These are phyloP conservation scores for Globisporangium takayamanum DNA, from an alignment of 352 stramenopile genomes.

Conservation along the genomic window DNA sequence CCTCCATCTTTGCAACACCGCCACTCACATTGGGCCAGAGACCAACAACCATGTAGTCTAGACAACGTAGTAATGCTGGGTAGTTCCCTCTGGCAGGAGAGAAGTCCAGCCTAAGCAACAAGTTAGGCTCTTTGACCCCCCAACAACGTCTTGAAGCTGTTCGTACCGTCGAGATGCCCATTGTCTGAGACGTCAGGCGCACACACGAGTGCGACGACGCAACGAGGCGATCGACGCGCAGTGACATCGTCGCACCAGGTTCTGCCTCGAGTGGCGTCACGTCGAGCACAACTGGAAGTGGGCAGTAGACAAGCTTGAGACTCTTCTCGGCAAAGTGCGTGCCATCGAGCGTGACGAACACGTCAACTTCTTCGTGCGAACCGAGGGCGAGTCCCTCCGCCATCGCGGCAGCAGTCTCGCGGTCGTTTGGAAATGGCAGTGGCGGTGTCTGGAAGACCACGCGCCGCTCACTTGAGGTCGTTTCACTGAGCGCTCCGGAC, in stretches of 20 bases:
- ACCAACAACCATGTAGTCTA: too few species aligned
- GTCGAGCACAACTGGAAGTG: constrained; percentile 12
- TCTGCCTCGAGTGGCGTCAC: constrained; percentile 17
- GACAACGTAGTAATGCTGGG: too few species aligned
- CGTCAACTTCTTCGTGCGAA: constrained; percentile 31
- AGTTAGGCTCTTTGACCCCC: too few species aligned
- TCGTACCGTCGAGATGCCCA: constrained; percentile 19
- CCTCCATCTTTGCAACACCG: too few species aligned
- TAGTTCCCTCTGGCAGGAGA: too few species aligned
- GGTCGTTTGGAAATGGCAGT: constrained; percentile 28
- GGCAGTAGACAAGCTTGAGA: constrained; percentile 24
- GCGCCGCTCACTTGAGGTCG: constrained; percentile 19
- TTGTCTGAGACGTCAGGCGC: constrained; percentile 13
- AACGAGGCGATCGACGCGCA: constrained; percentile 17
- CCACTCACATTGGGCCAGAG: too few species aligned
- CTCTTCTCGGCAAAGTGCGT: constrained; percentile 34
- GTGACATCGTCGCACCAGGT: constrained; percentile 14
- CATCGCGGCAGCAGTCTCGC: constrained; percentile 15
- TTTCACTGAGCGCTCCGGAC: not conserved
- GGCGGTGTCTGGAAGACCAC: constrained; percentile 38
- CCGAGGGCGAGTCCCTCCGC: constrained; percentile 22
- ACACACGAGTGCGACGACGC: constrained; percentile 11
- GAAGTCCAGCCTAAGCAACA: too few species aligned
- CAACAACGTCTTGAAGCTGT: not conserved
- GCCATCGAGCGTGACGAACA: constrained; percentile 51